phyloP scores from a whole-genome alignment of 116 monocot genomes.

The Papilionanthe hybrid region DNA sequence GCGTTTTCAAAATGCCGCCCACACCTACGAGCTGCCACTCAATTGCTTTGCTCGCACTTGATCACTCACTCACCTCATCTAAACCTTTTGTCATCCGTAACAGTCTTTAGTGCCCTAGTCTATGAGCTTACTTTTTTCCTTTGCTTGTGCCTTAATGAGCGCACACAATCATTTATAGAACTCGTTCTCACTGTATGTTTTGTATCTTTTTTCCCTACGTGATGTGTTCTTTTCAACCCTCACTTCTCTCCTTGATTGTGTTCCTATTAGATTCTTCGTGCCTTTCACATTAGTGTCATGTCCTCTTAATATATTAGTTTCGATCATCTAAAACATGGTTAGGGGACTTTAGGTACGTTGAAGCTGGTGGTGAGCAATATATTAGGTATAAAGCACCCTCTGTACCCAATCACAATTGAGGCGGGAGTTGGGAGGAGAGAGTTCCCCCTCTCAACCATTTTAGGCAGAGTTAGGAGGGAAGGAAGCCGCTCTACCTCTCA shows the following conservation, averaged over 20 bases:
- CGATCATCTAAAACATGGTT: too few species aligned
- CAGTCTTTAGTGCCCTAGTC: background rate
- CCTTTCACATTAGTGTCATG: background rate
- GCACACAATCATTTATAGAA: background rate
- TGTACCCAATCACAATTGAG: too few species aligned
- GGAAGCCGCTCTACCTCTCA: too few species aligned
- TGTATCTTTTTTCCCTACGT: background rate
- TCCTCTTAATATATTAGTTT: background rate
- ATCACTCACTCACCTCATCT: background rate
- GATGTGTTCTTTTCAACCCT: background rate
- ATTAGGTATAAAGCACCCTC: too few species aligned
- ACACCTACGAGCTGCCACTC: too few species aligned
- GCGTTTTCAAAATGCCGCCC: too few species aligned
- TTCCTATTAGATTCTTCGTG: background rate
- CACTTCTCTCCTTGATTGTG: background rate
- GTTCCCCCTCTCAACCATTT: too few species aligned
- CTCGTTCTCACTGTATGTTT: background rate
- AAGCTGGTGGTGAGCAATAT: too few species aligned
- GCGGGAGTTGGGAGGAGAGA: too few species aligned
- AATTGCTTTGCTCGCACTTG: background rate
- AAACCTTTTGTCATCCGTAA: background rate
- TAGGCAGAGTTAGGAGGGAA: too few species aligned
- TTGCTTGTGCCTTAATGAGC: background rate
- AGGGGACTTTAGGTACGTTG: too few species aligned
- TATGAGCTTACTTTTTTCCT: background rate